Evolutionary conservation across 169 alveolate genomes (phyloP), one percentile per base, ranked within the genome.

Genomic region (Besnoitia besnoiti): DNA sequence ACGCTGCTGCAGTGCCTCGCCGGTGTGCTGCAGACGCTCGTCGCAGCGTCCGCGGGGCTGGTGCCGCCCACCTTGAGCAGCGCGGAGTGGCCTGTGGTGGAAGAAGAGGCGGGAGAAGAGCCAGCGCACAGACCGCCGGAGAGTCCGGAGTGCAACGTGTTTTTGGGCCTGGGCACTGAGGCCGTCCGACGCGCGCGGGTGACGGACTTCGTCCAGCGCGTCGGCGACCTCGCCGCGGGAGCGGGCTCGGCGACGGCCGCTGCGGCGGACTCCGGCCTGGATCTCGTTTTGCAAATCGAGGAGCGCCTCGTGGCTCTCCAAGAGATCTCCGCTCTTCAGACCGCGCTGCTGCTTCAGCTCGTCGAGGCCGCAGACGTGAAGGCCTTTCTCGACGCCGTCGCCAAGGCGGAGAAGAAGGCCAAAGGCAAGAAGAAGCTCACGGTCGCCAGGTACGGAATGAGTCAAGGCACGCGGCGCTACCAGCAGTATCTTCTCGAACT

Each of bases 301-400:
- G 44, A 77, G 87, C 49, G 87, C 10, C 59, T 77, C 44, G 59
- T 40, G 35, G 33, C 59, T 3, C 76, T 89, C 67, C 92, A 89
- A 77, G 84, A 89, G 77, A 44, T 76, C 7, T 46, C 67, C 47
- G 92, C 87, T 40, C 92, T 89, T 73, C 92, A 89, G 80, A 80
- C 92, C 16, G 85, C 79, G 10, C 80, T 89, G 85, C 87, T 89
- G 73, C 92, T 89, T 46, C 92, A 89, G 92, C 50, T 79, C 30
- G 39, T 75, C 5, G 92, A 89, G 87, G 46, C 7, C 27, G 49
- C 87, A 35, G 92, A 89, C 49, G 51, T 89, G 59, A 33, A 24
- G 21, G 76, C 76, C 42, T 59, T 89, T 46, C 87, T 47, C 37
- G 88, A 89, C 16, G 85, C 92, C 19, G 92, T 80, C 44, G 92